phyloP scores from a whole-genome alignment of 2,329 filamentous ascomycete species.

The Fusarium nanum region DNA sequence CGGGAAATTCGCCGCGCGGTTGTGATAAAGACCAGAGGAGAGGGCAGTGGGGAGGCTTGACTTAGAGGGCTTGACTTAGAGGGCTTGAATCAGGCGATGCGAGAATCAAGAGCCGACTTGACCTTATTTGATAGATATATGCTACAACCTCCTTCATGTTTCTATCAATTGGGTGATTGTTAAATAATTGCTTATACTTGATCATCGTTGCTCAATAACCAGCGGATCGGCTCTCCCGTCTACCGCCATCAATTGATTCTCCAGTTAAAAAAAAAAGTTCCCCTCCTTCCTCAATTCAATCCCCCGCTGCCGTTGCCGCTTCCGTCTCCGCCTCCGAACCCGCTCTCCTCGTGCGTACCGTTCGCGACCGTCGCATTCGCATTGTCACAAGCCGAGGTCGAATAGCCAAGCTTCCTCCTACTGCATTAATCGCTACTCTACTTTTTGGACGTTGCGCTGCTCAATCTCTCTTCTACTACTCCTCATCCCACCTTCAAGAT shows the following conservation, averaged over 20 bases:
- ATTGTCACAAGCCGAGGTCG: conserved; percentile 37
- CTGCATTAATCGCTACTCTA: conserved; percentile 3
- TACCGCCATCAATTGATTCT: conserved; percentile 3
- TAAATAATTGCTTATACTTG: background rate
- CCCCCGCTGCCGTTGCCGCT: conserved; percentile 29
- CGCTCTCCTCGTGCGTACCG: conserved; percentile 37
- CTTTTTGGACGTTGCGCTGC: background rate
- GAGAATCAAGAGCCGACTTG: conserved; percentile 11
- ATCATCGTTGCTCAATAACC: conserved; percentile 12
- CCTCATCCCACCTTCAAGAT: conserved; percentile 50
- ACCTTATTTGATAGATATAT: conserved; percentile 6
- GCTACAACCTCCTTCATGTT: background rate
- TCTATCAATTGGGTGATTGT: background rate
- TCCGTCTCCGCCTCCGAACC: conserved; percentile 40
- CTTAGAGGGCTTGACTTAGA: conserved; percentile 24
- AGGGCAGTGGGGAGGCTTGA: conserved; percentile 19
- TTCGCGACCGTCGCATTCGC: conserved; percentile 36
- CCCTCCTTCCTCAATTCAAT: conserved; percentile 23
- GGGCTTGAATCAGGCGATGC: conserved; percentile 44
- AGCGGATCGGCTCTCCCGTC: conserved; percentile 9
- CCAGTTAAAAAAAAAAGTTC: conserved; percentile 23
- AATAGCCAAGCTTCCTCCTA: conserved; percentile 13
- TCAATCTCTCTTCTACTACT: conserved; percentile 7
- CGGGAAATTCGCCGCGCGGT: conserved; percentile 46
- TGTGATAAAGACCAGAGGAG: conserved; percentile 38